phyloP scores from a whole-genome alignment of 352 stramenopile species.

The Pythium aphanidermatum region DNA sequence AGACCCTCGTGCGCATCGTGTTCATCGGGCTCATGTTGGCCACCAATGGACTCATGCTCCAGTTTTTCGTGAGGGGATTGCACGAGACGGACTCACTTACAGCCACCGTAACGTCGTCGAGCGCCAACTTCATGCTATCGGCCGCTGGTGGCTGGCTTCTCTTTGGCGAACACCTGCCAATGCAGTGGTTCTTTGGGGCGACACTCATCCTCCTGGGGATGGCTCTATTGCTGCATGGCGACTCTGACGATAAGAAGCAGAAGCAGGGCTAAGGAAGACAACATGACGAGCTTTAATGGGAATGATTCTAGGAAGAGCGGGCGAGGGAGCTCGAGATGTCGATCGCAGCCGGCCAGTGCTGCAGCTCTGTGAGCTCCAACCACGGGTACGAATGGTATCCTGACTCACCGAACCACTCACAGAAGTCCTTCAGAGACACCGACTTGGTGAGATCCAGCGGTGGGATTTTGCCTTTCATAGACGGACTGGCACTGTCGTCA shows the following conservation, averaged over 20 bases:
- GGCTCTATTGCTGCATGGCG: constrained; percentile 59
- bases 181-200: constrained; percentile 74
- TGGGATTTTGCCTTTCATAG: neutral
- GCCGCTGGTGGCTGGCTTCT: constrained; percentile 46
- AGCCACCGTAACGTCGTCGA: constrained; percentile 72
- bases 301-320: neutral
- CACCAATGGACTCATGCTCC: constrained; percentile 72
- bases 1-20: constrained; percentile 29
- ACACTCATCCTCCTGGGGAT: constrained; percentile 67
- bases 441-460: constrained; percentile 29
- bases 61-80: constrained; percentile 73
- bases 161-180: constrained; percentile 62
- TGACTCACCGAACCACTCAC: constrained; percentile 65
- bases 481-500: constrained; percentile 19
- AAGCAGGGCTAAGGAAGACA: constrained; percentile 22
- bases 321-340: constrained; percentile 40
- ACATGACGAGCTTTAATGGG: neutral
- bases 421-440: constrained; percentile 62
- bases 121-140: constrained; percentile 80
- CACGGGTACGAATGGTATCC: constrained; percentile 66
- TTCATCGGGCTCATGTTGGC: constrained; percentile 69
- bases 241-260: constrained; percentile 20
- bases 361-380: constrained; percentile 71
- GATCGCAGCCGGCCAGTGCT: constrained; percentile 73
- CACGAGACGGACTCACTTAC: constrained; percentile 85